Base-by-base conservation (phyloP, 805 yeast genomes). In the Sungouiella blattae region DNA sequence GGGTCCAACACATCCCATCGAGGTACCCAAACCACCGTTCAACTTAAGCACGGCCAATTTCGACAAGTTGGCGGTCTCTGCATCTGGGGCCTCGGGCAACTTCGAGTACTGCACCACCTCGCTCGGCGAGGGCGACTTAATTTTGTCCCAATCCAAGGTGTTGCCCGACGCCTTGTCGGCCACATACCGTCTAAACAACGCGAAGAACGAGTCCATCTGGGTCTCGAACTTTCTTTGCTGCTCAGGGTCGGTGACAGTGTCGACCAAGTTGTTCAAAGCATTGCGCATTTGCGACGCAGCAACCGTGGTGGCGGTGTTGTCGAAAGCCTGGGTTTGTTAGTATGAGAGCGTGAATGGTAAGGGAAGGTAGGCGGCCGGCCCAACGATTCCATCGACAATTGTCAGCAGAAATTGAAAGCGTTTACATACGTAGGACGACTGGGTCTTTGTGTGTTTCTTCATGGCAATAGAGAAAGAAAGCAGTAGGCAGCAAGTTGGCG, bases 1-100 rank as follows among this genome's bases (percentile, higher is more conserved):
- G 46, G 98, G 98, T 40, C 98, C 98, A 44, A 93, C 97, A 71
- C 98, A 93, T 39, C 98, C 98, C 98, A 93, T 93, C 7, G 98
- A 91, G 14, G 98, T 93, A 58, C 98, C 98, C 51, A 93, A 75
- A 28, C 98, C 98, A 73, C 98, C 98, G 60, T 93, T 93, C 61
- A 93, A 77, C 70, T 93, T 93, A 64, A 93, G 75, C 27, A 93
- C 98, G 6, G 97, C 98, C 60, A 93, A 76, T 64, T 89, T 89
- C 50, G 79, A 65, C 54, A 93, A 73, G 60, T 78, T 73, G 41
- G 66, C 62, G 29, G 62, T 46, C 11, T 63, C 53, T 16, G 58
- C 43, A 6, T 47, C 46, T 6, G 40, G 26, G 4, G 56, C 55
- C 25, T 46, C 46, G 11, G 39, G 37, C 46, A 88, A 72, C 25